phyloP scores from a whole-genome alignment of 306 rosid species.

The Cicer cuneatum region DNA sequence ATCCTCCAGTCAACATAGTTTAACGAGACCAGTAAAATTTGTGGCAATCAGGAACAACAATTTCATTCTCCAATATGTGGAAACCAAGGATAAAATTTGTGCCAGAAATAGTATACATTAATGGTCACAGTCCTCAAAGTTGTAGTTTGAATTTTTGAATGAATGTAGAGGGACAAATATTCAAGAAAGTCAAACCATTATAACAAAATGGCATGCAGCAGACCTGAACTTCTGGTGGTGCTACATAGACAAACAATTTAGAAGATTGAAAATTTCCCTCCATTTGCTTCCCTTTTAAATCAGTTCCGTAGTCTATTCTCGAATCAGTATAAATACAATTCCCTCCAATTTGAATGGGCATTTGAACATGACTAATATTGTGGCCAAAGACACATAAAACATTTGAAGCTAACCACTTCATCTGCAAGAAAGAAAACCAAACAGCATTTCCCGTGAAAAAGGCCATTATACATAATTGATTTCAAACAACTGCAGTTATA shows the following conservation, averaged over 20 bases:
- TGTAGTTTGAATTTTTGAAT: slow-evolving; percentile 39
- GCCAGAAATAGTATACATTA: slow-evolving; percentile 31
- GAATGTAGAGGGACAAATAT: slow-evolving; percentile 27
- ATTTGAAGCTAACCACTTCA: slow-evolving; percentile 45
- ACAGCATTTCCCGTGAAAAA: slow-evolving; percentile 25
- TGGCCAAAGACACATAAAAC: slow-evolving; percentile 40
- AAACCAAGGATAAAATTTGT: slow-evolving; percentile 20
- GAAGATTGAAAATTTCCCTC: slow-evolving; percentile 42
- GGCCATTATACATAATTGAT: slow-evolving; percentile 6
- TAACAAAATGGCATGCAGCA: slow-evolving; percentile 46
- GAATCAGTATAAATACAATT: slow-evolving; percentile 42
- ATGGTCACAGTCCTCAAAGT: slow-evolving; percentile 38
- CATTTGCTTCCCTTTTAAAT: slow-evolving; percentile 35
- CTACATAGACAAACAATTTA: slow-evolving; percentile 37
- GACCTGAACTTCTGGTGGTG: slow-evolving; percentile 36
- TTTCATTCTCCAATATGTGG: slow-evolving; percentile 35
- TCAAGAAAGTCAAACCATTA: slow-evolving; percentile 43
- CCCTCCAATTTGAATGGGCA: slow-evolving; percentile 43
- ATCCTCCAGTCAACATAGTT: background rate
- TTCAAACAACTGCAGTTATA: slow-evolving; percentile 3
- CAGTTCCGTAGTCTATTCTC: slow-evolving; percentile 38
- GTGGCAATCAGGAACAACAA: slow-evolving; percentile 17
- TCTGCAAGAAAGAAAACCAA: slow-evolving; percentile 55
- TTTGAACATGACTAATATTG: slow-evolving; percentile 39
- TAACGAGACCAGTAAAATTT: slow-evolving; percentile 5